phyloP scores from a whole-genome alignment of 148 eudicot genomes.

The Persicaria tinctoria region DNA sequence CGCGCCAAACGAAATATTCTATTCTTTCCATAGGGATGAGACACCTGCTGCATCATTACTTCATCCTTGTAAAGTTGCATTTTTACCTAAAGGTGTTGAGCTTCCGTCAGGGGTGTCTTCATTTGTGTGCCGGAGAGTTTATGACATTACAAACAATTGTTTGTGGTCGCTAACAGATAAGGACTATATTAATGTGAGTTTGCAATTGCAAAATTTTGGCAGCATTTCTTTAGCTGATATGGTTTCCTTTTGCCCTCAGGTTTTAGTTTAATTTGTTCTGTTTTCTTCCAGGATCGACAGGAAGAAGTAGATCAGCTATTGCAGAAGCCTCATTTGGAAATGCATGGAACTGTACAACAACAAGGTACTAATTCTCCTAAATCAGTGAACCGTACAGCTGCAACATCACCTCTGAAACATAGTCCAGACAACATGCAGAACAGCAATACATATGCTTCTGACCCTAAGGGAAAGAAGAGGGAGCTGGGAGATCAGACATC shows the following conservation, averaged over 20 bases:
- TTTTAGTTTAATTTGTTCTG: not conserved
- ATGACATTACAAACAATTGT: slow-evolving; percentile 67
- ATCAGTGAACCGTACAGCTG: slow-evolving; percentile 42
- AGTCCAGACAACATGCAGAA: slow-evolving; percentile 64
- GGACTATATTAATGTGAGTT: slow-evolving; percentile 61
- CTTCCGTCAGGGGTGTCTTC: slow-evolving; percentile 78
- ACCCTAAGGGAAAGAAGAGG: slow-evolving; percentile 71
- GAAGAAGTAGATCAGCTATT: slow-evolving; percentile 83
- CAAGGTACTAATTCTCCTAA: slow-evolving; percentile 82
- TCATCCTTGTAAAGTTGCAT: slow-evolving; percentile 95
- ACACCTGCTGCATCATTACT: not conserved
- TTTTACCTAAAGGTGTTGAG: slow-evolving; percentile 76
- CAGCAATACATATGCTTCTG: slow-evolving; percentile 44
- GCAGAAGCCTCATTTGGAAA: slow-evolving; percentile 52
- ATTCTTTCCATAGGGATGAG: slow-evolving; percentile 78
- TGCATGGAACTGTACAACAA: slow-evolving; percentile 56
- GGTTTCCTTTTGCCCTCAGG: not conserved
- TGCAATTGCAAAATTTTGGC: not conserved
- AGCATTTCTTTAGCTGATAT: not conserved
- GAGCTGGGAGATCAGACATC: slow-evolving; percentile 56
- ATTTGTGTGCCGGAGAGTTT: slow-evolving; percentile 86
- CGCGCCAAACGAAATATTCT: slow-evolving; percentile 90
- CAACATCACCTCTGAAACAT: slow-evolving; percentile 46
- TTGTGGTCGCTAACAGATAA: slow-evolving; percentile 90
- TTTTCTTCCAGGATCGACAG: slow-evolving; percentile 59